These are phyloP conservation scores for Celoporthe dispersa DNA, from an alignment of 2,329 filamentous ascomycete genomes.

Conservation along the genomic window DNA sequence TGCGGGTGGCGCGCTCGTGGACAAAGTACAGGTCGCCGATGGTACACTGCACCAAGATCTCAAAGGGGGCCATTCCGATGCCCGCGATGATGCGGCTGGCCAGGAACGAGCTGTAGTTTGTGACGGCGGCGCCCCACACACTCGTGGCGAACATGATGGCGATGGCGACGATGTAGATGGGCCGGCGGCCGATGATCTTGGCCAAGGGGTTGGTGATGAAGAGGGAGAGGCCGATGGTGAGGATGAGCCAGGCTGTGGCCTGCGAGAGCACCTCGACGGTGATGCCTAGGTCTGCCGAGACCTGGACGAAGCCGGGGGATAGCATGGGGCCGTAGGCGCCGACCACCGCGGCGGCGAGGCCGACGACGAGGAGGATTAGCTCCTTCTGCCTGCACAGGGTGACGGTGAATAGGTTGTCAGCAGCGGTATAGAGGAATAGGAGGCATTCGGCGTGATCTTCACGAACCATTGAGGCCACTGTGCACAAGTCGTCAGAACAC, in stretches of 20 bases:
- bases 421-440: no score
- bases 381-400: constrained; percentile 43
- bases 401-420: neutral
- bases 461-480: constrained; percentile 45
- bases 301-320: constrained; percentile 52
- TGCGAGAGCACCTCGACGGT: constrained; percentile 49
- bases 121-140: constrained; percentile 52
- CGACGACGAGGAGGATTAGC: constrained; percentile 48
- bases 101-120: constrained; percentile 50
- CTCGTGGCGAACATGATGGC: constrained; percentile 51
- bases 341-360: constrained; percentile 51
- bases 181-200: constrained; percentile 53
- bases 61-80: constrained; percentile 55
- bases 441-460: neutral
- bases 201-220: constrained; percentile 57
- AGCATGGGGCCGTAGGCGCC: constrained; percentile 58
- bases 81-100: constrained; percentile 51
- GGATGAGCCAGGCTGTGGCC: constrained; percentile 52
- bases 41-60: constrained; percentile 57
- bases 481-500: neutral
- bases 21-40: constrained; percentile 52
- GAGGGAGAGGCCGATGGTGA: constrained; percentile 51
- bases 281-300: constrained; percentile 48
- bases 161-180: constrained; percentile 53
- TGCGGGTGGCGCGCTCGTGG: constrained; percentile 49